Evolutionary conservation across 1,284 basidiomycete genomes (phyloP), one percentile per base, ranked within the genome.

Genomic region (Sparassis latifolia): DNA sequence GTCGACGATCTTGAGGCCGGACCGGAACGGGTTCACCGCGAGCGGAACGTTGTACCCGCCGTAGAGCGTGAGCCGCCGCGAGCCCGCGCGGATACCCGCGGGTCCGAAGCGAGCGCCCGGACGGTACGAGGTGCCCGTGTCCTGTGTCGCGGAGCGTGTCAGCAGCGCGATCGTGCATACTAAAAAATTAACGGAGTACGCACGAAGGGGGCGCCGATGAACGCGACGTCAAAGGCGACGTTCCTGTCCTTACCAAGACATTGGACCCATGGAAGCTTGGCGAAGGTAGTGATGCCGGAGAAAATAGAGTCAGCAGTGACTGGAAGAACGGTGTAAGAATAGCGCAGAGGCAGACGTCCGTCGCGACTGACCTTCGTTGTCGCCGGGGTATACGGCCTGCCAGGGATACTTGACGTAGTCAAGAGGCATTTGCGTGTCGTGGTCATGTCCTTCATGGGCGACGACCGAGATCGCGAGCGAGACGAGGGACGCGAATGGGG

Each of bases 61-160:
- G 52, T 84, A 87, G 9, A 87, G 67, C 9, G 81, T 85, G 54
- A 89, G 65, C 30, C 88, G 77, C 56, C 87, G 82, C 6, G 84
- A 86, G 5, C 86, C 86, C 47, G 81, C 78, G 42, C 86, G 80
- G 60, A 90, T 89, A 7, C 85, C 86, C 31, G 80, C 75, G 56
- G 87, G 87, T 7, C 88, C 87, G 59, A 89, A 90, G 5, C 87
- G 79, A 40, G 87, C 87, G 37, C 88, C 87, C 10, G 86, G 86
- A 27, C 87, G 73, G 62, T 88, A 89, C 45, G 82, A 84, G 4
- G 84, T 87, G 1, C 77, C 84, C 12, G 84, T 87, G 54, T 89
- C 86, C 82, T 84, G 52, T 27, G 20, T 20, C 20, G 20, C 20
- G 20, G 20, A 20, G 32, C 4, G 12, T 12, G 27, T 44, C 35